Evolutionary conservation across 2,329 filamentous ascomycete genomes (phyloP).

Genomic region (Paracamarosporium sp.): DNA sequence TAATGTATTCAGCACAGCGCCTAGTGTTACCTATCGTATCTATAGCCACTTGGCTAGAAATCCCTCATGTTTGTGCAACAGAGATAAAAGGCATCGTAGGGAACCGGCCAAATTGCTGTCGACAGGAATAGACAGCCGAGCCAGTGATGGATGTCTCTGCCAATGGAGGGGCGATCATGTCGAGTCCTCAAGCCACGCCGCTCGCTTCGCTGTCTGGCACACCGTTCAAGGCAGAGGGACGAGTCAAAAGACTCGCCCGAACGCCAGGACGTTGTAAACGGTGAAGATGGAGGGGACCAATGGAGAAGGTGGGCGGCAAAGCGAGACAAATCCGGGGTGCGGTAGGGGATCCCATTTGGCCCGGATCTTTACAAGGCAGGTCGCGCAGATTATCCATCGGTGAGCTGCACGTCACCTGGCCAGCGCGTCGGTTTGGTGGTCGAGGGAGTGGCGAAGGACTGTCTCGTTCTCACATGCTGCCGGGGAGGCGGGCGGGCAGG

Average conservation of each 20-base stretch:
- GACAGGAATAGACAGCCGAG: neutral
- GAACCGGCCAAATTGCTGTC: neutral
- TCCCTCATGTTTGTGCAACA: too few relatives aligned
- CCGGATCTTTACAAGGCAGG: neutral
- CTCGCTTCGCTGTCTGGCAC: slow-evolving; percentile 1
- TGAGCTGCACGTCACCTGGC: neutral
- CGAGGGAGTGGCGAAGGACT: neutral
- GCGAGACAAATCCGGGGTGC: neutral
- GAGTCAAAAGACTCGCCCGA: neutral
- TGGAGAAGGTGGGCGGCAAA: neutral
- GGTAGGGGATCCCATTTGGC: slow-evolving; percentile 1
- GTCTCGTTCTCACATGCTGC: neutral
- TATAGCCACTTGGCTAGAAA: too few relatives aligned
- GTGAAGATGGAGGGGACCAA: neutral
- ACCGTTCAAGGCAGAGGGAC: neutral
- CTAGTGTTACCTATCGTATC: too few relatives aligned
- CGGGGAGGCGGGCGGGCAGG: neutral
- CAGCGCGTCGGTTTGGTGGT: neutral
- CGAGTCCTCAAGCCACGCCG: neutral
- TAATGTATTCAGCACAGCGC: too few relatives aligned
- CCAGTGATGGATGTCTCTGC: neutral
- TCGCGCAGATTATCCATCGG: slow-evolving; percentile 3
- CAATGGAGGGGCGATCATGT: neutral
- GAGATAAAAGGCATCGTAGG: too few relatives aligned
- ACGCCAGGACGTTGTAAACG: neutral